phyloP scores from a whole-genome alignment of 73 alveolate species.

The Paramecium biaurelia region DNA sequence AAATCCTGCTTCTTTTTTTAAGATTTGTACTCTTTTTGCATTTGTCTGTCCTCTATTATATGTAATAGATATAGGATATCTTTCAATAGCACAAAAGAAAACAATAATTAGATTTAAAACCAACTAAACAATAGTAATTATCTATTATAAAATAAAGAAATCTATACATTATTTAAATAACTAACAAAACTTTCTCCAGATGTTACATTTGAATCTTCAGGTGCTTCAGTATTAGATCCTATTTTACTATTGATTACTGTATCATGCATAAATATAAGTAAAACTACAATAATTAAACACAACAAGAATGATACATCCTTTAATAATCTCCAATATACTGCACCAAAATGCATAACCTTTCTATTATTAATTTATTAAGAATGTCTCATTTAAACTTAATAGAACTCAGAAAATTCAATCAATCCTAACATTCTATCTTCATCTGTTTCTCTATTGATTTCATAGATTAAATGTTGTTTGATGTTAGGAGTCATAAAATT shows the following conservation, averaged over 20 bases:
- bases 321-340: slow-evolving; percentile 51
- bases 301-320: slow-evolving; percentile 47
- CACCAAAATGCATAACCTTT: slow-evolving; percentile 18
- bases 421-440: slow-evolving; percentile 59
- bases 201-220: slow-evolving; percentile 35
- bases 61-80: slow-evolving; percentile 61
- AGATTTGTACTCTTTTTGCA: not conserved
- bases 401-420: not conserved
- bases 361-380: slow-evolving; percentile 2
- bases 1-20: slow-evolving; percentile 63
- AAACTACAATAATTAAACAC: slow-evolving; percentile 41
- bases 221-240: slow-evolving; percentile 14
- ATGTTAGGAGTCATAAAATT: slow-evolving; percentile 58
- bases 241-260: slow-evolving; percentile 8
- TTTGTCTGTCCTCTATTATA: slow-evolving; percentile 42
- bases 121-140: slow-evolving; percentile 19
- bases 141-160: not conserved
- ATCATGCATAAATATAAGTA: slow-evolving; percentile 41
- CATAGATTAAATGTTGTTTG: slow-evolving; percentile 45
- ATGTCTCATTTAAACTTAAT: slow-evolving; percentile 28
- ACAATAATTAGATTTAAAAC: slow-evolving; percentile 22
- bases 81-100: slow-evolving; percentile 62
- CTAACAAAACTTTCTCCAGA: not conserved
- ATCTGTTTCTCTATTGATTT: slow-evolving; percentile 62
- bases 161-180: slow-evolving; percentile 20